A percentile compares a stretch with the other conserved stretches of the same genome.
Evolutionary conservation across 2,329 filamentous ascomycete genomes (phyloP).

Genomic region (Clarireedia sp.): DNA sequence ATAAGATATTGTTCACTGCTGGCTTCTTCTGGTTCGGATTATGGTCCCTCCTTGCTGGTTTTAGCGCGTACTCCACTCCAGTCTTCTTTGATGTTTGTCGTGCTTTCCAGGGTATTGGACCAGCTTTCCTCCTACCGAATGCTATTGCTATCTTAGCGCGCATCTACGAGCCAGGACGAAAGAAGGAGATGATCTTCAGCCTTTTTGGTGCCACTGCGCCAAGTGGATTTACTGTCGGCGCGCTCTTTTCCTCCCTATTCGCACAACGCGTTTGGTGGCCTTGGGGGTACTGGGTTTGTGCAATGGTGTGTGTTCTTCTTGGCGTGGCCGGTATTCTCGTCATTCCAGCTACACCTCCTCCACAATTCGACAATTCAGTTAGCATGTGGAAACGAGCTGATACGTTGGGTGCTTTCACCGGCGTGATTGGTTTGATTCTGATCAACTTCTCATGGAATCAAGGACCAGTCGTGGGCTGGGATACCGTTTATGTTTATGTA

Average conservation of each 20-base stretch:
- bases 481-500: slow-evolving; percentile 28
- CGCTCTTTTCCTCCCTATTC: slow-evolving; percentile 34
- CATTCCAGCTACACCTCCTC: slow-evolving; percentile 31
- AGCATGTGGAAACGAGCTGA: slow-evolving; percentile 30
- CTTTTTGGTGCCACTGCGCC: slow-evolving; percentile 42
- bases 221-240: slow-evolving; percentile 37
- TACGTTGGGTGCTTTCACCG: slow-evolving; percentile 37
- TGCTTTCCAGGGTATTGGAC: slow-evolving; percentile 47
- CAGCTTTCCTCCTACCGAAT: slow-evolving; percentile 44
- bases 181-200: slow-evolving; percentile 38
- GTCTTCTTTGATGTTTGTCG: slow-evolving; percentile 41
- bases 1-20: slow-evolving; percentile 38
- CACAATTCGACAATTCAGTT: slow-evolving; percentile 26
- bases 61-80: slow-evolving; percentile 21
- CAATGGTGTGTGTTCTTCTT: slow-evolving; percentile 33
- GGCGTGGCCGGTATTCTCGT: slow-evolving; percentile 31
- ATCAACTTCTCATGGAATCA: slow-evolving; percentile 48
- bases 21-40: slow-evolving; percentile 35
- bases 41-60: slow-evolving; percentile 23
- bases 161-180: slow-evolving; percentile 38
- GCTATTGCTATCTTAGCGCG: slow-evolving; percentile 42
- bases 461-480: slow-evolving; percentile 22
- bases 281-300: slow-evolving; percentile 41
- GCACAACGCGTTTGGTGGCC: slow-evolving; percentile 40
- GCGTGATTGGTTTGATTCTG: slow-evolving; percentile 43